phyloP scores from a whole-genome alignment of 129 eudicot genomes.

The Flaveria sonorensis region DNA sequence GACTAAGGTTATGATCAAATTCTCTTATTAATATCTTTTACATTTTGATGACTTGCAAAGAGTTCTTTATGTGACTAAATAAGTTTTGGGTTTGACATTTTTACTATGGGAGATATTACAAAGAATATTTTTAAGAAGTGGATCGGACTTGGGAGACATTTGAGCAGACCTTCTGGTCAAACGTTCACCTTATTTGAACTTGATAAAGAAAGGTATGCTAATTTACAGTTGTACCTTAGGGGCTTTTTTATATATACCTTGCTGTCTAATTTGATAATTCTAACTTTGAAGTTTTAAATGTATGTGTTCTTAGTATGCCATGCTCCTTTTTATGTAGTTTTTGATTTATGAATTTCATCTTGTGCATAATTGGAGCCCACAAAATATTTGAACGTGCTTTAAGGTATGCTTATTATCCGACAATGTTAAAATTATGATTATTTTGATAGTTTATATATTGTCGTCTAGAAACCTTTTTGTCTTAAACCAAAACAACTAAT shows the following conservation, averaged over 20 bases:
- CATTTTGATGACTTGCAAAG: no score
- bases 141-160: slow-evolving; percentile 97
- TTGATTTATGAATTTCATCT: background rate
- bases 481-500: background rate
- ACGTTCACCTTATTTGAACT: slow-evolving; percentile 79
- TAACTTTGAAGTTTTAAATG: background rate
- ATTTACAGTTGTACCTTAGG: background rate
- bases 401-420: slow-evolving; percentile 56
- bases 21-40: no score
- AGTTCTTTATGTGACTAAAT: no score
- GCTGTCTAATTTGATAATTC: background rate
- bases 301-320: background rate
- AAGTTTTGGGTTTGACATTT: slow-evolving; percentile 21
- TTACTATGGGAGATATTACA: no score
- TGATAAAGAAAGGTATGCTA: slow-evolving; percentile 66
- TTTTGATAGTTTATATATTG: background rate
- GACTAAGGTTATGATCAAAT: no score
- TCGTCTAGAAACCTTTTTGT: slow-evolving; percentile 10
- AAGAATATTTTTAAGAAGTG: slow-evolving; percentile 85
- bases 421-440: background rate
- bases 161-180: slow-evolving; percentile 80
- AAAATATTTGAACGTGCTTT: slow-evolving; percentile 85
- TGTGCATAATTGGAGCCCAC: slow-evolving; percentile 69
- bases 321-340: slow-evolving; percentile 6
- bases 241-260: slow-evolving; percentile 18